These are phyloP conservation scores for Chrysosporium queenslandicum DNA, from an alignment of 2,329 filamentous ascomycete species.

Conservation along the genomic window DNA sequence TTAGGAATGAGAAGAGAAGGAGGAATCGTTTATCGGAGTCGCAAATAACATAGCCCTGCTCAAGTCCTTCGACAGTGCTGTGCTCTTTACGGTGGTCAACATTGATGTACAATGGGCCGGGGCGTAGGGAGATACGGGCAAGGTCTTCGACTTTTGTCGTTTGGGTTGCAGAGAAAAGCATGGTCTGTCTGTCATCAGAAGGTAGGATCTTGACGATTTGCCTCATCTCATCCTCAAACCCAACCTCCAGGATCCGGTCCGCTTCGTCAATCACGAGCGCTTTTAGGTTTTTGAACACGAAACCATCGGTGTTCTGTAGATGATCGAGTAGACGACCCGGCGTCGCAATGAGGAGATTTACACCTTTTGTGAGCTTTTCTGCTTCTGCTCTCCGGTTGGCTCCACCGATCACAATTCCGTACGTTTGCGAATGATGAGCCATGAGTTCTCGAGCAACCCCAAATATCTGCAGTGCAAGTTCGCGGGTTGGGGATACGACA, in stretches of 20 bases:
- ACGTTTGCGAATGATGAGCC: slow-evolving; percentile 86
- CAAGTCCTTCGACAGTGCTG: slow-evolving; percentile 83
- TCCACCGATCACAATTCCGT: slow-evolving; percentile 91
- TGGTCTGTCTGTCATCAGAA: slow-evolving; percentile 77
- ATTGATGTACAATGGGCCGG: slow-evolving; percentile 91
- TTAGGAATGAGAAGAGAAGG: slow-evolving; percentile 86
- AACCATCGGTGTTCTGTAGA: slow-evolving; percentile 80
- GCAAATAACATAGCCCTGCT: slow-evolving; percentile 92
- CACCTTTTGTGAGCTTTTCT: slow-evolving; percentile 86
- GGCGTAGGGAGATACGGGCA: slow-evolving; percentile 80
- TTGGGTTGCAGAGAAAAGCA: slow-evolving; percentile 98
- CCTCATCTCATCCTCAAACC: slow-evolving; percentile 97
- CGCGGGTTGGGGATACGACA: slow-evolving; percentile 83
- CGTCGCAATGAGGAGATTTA: slow-evolving; percentile 89
- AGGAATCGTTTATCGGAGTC: slow-evolving; percentile 90
- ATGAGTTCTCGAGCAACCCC: slow-evolving; percentile 89
- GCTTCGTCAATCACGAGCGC: slow-evolving; percentile 93
- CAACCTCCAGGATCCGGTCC: slow-evolving; percentile 89
- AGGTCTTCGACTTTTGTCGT: slow-evolving; percentile 98
- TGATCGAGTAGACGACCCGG: slow-evolving; percentile 89
- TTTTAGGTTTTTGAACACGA: slow-evolving; percentile 85
- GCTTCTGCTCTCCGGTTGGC: slow-evolving; percentile 84
- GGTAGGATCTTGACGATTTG: slow-evolving; percentile 92
- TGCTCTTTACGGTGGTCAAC: slow-evolving; percentile 84
- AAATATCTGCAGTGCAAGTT: slow-evolving; percentile 91